Evolutionary conservation across 768 basidiomycete genomes (phyloP).

Genomic region (Clitopilus hobsonii): DNA sequence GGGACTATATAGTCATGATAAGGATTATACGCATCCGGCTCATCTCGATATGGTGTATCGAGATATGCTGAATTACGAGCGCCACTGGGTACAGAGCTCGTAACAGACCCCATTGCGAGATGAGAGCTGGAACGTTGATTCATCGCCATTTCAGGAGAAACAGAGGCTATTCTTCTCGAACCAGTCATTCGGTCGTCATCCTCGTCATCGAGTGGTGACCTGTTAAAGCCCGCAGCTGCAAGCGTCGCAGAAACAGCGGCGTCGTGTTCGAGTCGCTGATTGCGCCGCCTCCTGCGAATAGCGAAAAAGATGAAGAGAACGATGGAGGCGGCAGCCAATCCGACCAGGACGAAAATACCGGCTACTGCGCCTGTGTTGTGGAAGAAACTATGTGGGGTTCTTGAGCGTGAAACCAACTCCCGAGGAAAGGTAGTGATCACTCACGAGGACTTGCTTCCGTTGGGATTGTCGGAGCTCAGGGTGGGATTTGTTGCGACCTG

Average conservation of each 20-base stretch:
- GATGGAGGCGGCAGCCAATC: constrained; percentile 69
- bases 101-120: constrained; percentile 11
- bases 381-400: constrained; percentile 64
- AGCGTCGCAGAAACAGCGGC: constrained; percentile 67
- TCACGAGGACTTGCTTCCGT: constrained; percentile 45
- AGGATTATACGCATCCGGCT: constrained; percentile 43
- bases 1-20: constrained; percentile 42
- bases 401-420: too few species aligned
- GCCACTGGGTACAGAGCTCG: constrained; percentile 22
- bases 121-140: constrained; percentile 36
- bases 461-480: constrained; percentile 44
- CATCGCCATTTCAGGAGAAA: constrained; percentile 32
- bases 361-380: constrained; percentile 85
- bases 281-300: constrained; percentile 59
- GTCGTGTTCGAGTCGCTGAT: constrained; percentile 60
- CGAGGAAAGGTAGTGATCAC: too few species aligned
- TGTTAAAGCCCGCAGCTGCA: constrained; percentile 66
- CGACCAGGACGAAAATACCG: constrained; percentile 88
- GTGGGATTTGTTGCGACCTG: constrained; percentile 69
- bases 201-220: constrained; percentile 58
- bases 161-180: constrained; percentile 18
- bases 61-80: constrained; percentile 32
- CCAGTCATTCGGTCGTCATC: constrained; percentile 12
- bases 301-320: constrained; percentile 69
- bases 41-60: constrained; percentile 29